Conservation (phyloP, 1,284 basidiomycete genomes). For the Leccinum solheimii region DNA sequence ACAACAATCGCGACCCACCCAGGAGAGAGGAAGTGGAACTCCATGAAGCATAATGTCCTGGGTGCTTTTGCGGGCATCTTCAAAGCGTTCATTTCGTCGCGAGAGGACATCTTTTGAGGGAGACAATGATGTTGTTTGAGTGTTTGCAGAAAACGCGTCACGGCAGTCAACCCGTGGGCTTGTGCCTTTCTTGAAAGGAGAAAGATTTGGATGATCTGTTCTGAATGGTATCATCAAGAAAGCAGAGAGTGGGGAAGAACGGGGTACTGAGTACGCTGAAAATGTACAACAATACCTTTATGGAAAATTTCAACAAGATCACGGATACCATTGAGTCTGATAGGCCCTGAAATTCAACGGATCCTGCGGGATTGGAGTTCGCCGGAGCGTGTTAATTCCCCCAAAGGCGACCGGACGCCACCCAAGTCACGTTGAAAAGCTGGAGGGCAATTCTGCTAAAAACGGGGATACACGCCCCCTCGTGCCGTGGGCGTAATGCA, state of each 20-base stretch:
- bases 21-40: constrained; percentile 27
- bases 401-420: neutral
- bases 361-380: neutral
- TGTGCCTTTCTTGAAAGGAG: constrained; percentile 22
- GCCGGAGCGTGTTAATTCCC: neutral
- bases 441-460: constrained; percentile 1
- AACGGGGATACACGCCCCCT: constrained; percentile 6
- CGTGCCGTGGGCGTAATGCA: constrained; percentile 7
- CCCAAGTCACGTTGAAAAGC: neutral
- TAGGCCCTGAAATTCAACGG: neutral
- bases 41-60: constrained; percentile 16
- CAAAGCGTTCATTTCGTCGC: constrained; percentile 4
- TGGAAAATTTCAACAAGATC: constrained; percentile 1
- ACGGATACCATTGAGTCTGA: neutral
- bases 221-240: constrained; percentile 18
- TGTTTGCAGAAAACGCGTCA: constrained; percentile 18
- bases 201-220: constrained; percentile 15
- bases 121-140: neutral
- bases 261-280: neutral
- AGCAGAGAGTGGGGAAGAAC: constrained; percentile 1
- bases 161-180: constrained; percentile 26
- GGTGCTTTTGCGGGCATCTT: constrained; percentile 14
- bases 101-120: neutral
- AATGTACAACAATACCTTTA: constrained; percentile 5
- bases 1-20: constrained; percentile 19